phyloP scores from a whole-genome alignment of 176 grass and related monocot species.

The sorghum (Sorghum bicolor) region Sorghum_bicolor_NCBIv3 NC_012870.2:57489501-57490000 shows the following conservation, averaged over 20 bases:
- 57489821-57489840: constrained; percentile 43
- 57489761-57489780: constrained; percentile 70
- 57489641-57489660: background rate
- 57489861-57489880: constrained; percentile 89
- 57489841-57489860: constrained; percentile 62
- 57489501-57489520: background rate
- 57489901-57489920: constrained; percentile 39
- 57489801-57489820: constrained; percentile 43
- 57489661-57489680: background rate
- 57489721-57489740: constrained; percentile 37
- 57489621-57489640: constrained; percentile 4
- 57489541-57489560: constrained; percentile 3
- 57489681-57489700: background rate
- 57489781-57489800: constrained; percentile 80
- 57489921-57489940: constrained; percentile 1
- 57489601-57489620: background rate
- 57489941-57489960: constrained; percentile 29
- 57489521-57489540: background rate
- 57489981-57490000: constrained; percentile 15
- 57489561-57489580: background rate
- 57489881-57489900: constrained; percentile 87
- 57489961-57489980: constrained; percentile 20
- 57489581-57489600: background rate
- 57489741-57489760: constrained; percentile 40
- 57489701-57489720: constrained; percentile 48